Percentiles rank a stretch among this genome's conserved stretches.
phyloP scores from a whole-genome alignment of 106 monocot species.

The Alisma plantagoaquatica region DNA sequence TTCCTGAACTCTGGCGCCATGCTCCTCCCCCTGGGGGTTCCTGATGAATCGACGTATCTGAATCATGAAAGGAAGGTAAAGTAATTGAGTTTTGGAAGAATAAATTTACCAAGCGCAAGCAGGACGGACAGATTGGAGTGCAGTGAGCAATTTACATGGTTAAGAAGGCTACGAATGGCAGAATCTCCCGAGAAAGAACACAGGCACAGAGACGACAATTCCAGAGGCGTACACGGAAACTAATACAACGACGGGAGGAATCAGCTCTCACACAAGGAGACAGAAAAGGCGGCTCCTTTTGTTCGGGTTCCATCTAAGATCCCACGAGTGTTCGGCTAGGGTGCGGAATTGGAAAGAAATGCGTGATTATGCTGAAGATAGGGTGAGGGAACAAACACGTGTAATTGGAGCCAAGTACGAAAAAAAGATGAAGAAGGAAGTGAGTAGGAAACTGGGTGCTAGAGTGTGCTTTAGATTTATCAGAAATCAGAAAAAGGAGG shows the following conservation, averaged over 20 bases:
- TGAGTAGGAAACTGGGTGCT: not conserved
- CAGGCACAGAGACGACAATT: not conserved
- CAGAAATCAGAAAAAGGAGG: too few species aligned
- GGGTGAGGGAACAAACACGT: not conserved
- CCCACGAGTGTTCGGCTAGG: too few species aligned
- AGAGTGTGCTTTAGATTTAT: not conserved
- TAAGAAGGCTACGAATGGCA: not conserved
- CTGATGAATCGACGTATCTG: slow-evolving; percentile 42
- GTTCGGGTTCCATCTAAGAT: too few species aligned
- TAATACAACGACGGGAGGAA: too few species aligned
- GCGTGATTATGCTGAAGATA: too few species aligned
- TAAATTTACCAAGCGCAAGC: not conserved
- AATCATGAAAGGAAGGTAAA: slow-evolving; percentile 10
- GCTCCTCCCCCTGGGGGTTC: slow-evolving; percentile 28
- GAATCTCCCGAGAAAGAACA: not conserved
- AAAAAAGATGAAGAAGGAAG: not conserved
- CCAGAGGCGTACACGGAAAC: too few species aligned
- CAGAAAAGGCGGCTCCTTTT: too few species aligned
- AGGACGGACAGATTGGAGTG: not conserved
- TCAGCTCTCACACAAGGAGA: too few species aligned
- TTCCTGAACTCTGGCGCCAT: slow-evolving; percentile 13
- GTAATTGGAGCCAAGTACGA: not conserved
- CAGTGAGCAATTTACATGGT: not conserved
- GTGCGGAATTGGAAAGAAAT: too few species aligned
- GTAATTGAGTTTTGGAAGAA: not conserved